Conservation (phyloP, 2,329 filamentous ascomycete species). For the Fonsecaea erecta region DNA sequence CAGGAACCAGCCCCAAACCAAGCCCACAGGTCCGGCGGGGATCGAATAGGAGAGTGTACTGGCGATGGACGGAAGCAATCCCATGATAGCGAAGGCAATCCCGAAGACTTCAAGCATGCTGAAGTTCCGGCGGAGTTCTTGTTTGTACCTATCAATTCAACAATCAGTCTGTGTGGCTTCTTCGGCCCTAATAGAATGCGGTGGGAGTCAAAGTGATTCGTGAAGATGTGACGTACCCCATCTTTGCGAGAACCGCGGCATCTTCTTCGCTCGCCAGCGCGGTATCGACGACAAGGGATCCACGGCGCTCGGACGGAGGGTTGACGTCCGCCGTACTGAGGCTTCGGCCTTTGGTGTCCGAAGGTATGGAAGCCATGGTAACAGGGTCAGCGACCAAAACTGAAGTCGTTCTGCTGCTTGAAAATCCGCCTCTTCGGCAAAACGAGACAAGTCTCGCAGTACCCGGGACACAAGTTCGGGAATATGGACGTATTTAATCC, state of each 20-base stretch:
- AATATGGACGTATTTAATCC: not conserved
- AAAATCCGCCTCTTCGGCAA: not conserved
- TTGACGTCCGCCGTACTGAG: not conserved
- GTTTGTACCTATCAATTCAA: slow-evolving; percentile 53
- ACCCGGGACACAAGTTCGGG: not conserved
- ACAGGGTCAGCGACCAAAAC: not conserved
- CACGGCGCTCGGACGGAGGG: slow-evolving; percentile 20
- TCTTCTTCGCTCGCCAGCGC: slow-evolving; percentile 43
- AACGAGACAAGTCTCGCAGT: not conserved
- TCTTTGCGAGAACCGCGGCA: slow-evolving; percentile 47
- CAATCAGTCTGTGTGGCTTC: not conserved
- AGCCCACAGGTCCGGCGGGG: slow-evolving; percentile 63
- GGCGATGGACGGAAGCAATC: slow-evolving; percentile 64
- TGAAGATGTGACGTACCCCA: slow-evolving; percentile 23
- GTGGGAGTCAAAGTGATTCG: not conserved
- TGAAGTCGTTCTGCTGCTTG: not conserved
- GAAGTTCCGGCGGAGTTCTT: slow-evolving; percentile 66
- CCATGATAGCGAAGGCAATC: slow-evolving; percentile 65
- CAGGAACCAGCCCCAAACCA: slow-evolving; percentile 67
- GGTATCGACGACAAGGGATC: slow-evolving; percentile 30
- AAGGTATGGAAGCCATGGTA: not conserved
- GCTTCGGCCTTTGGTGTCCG: slow-evolving; percentile 4
- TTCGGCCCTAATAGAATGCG: not conserved
- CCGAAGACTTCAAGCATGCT: slow-evolving; percentile 67
- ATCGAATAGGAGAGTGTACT: slow-evolving; percentile 64